These are phyloP conservation scores for Adansonia madagascariensis DNA, from an alignment of 441 rosid genomes.

Conservation along the genomic window DNA sequence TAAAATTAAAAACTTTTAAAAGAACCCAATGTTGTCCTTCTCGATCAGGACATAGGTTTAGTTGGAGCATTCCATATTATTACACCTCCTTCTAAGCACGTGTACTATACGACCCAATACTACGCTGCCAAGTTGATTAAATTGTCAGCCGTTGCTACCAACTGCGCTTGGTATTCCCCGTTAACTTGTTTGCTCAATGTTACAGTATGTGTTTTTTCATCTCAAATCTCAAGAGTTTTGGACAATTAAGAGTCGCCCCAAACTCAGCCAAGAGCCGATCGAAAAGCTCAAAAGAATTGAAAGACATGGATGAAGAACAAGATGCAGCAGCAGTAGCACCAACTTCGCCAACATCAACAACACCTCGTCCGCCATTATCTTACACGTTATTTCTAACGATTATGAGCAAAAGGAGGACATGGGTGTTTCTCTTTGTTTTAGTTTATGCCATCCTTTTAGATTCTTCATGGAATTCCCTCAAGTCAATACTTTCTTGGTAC, in stretches of 20 bases:
- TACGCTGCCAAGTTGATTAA: neutral
- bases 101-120: constrained; percentile 12
- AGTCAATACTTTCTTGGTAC: constrained; percentile 89
- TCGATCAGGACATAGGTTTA: neutral
- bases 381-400: constrained; percentile 57
- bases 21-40: neutral
- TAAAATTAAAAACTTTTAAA: neutral
- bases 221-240: neutral
- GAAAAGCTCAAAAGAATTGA: neutral
- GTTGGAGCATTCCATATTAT: neutral
- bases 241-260: too few relatives aligned
- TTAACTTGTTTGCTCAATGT: neutral
- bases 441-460: constrained; percentile 75
- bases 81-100: neutral
- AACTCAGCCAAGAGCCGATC: too few relatives aligned
- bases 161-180: constrained; percentile 14
- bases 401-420: constrained; percentile 94
- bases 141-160: neutral
- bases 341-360: constrained; percentile 24
- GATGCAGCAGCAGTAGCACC: constrained; percentile 26
- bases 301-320: constrained; percentile 37
- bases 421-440: constrained; percentile 82
- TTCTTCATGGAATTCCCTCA: constrained; percentile 72
- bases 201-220: constrained; percentile 1
- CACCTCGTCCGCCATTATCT: constrained; percentile 38